Conservation (phyloP, 192 early-diverging fungal species). For the Geranomyces variabilis region DNA sequence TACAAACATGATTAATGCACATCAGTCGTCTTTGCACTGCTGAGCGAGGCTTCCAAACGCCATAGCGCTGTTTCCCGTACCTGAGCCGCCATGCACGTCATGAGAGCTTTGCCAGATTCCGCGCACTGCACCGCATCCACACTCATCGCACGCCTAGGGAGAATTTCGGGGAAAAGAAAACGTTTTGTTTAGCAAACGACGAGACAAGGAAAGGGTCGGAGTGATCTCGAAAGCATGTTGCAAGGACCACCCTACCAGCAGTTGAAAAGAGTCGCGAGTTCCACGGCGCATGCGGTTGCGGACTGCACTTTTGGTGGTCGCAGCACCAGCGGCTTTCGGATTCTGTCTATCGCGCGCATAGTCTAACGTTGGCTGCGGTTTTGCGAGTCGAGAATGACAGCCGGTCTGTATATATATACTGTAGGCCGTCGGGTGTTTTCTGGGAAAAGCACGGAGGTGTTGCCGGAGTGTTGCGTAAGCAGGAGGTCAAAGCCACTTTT, state of each 20-base stretch:
- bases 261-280: conserved; percentile 52
- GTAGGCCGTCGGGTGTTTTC: too few species aligned
- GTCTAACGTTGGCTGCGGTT: too few species aligned
- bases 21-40: too few species aligned
- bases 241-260: conserved; percentile 36
- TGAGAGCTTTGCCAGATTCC: conserved; percentile 28
- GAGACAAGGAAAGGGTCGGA: neutral
- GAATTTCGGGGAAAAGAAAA: neutral
- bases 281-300: conserved; percentile 47
- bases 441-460: too few species aligned
- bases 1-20: neutral
- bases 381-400: too few species aligned
- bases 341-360: conserved; percentile 42
- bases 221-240: neutral
- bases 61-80: neutral
- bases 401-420: too few species aligned
- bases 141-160: conserved; percentile 22
- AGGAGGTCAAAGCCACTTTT: too few species aligned
- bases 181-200: neutral
- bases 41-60: neutral
- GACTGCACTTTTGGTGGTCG: conserved; percentile 42
- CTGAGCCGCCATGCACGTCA: conserved; percentile 33
- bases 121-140: conserved; percentile 28
- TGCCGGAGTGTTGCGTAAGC: too few species aligned
- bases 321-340: conserved; percentile 39